These are phyloP conservation scores for Raffaelea arxii DNA, from an alignment of 2,329 filamentous ascomycete genomes.

Conservation along the genomic window DNA sequence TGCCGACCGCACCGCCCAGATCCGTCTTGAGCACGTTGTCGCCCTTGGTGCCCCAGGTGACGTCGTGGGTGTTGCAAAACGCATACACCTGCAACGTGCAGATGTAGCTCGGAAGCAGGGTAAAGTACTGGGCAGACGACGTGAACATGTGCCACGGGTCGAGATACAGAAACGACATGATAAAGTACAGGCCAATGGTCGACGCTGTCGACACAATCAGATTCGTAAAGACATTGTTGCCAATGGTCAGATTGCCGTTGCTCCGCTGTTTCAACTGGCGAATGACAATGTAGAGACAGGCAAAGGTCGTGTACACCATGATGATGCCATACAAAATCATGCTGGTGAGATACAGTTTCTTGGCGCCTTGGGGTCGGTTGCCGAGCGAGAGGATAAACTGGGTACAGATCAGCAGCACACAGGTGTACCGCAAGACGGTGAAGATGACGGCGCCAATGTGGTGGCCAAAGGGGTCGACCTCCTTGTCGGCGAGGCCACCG, in stretches of 20 bases:
- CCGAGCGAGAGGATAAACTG: slow-evolving; percentile 97
- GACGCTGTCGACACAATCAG: slow-evolving; percentile 82
- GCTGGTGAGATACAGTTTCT: slow-evolving; percentile 76
- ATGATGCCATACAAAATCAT: slow-evolving; percentile 90
- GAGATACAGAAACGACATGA: slow-evolving; percentile 93
- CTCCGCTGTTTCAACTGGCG: slow-evolving; percentile 55
- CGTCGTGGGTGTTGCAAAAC: slow-evolving; percentile 98
- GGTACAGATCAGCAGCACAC: slow-evolving; percentile 78
- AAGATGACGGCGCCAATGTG: slow-evolving; percentile 79
- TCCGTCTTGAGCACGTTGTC: slow-evolving; percentile 94
- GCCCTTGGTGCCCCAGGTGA: slow-evolving; percentile 97
- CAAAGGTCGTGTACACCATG: slow-evolving; percentile 93
- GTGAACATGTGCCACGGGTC: slow-evolving; percentile 99
- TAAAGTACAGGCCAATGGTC: slow-evolving; percentile 86
- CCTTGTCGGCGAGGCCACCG: slow-evolving; percentile 71
- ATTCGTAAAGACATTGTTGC: slow-evolving; percentile 90
- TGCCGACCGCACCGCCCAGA: slow-evolving; percentile 72
- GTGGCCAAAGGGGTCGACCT: slow-evolving; percentile 85
- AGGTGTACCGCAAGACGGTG: slow-evolving; percentile 72
- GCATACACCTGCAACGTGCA: slow-evolving; percentile 97
- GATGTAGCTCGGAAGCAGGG: slow-evolving; percentile 85
- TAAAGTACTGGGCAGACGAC: slow-evolving; percentile 81
- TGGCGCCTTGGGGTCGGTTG: slow-evolving; percentile 89
- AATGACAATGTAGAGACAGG: slow-evolving; percentile 78
- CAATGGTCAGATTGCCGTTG: slow-evolving; percentile 36